A percentile compares a stretch with the other conserved stretches of the same genome.
Conservation (phyloP, 106 monocot species). For the Allium sativum region DNA sequence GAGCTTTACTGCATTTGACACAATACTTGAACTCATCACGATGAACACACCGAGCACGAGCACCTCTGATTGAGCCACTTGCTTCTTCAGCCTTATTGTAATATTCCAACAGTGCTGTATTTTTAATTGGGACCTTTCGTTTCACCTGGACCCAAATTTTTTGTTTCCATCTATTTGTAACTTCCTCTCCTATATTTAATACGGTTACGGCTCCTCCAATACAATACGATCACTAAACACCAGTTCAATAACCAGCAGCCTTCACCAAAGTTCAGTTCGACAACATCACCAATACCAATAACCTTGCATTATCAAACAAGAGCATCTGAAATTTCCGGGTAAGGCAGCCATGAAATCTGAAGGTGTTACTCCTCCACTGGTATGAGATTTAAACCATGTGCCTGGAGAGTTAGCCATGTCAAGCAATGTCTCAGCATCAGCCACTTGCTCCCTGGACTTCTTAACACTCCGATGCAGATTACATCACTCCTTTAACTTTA, state of each 20-base stretch:
- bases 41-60: constrained; percentile 36
- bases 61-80: constrained; percentile 38
- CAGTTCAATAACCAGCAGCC: too few relatives aligned
- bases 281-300: too few relatives aligned
- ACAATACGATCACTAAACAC: too few relatives aligned
- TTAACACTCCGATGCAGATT: too few relatives aligned
- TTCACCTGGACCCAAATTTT: constrained; percentile 72
- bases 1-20: constrained; percentile 44
- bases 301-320: too few relatives aligned
- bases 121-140: constrained; percentile 62
- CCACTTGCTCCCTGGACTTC: constrained; percentile 52
- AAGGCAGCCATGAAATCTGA: constrained; percentile 60
- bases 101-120: constrained; percentile 61
- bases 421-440: constrained; percentile 78
- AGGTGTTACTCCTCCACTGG: constrained; percentile 53
- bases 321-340: constrained; percentile 52
- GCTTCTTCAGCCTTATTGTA: constrained; percentile 34
- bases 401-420: constrained; percentile 54
- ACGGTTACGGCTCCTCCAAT: too few relatives aligned
- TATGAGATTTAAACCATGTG: constrained; percentile 35
- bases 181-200: constrained; percentile 47
- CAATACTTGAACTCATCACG: constrained; percentile 71
- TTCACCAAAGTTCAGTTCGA: too few relatives aligned
- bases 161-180: constrained; percentile 64
- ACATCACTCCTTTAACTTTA: too few relatives aligned